phyloP scores from a whole-genome alignment of 805 yeast genomes.

The Nakazawaea anatomiae region DNA sequence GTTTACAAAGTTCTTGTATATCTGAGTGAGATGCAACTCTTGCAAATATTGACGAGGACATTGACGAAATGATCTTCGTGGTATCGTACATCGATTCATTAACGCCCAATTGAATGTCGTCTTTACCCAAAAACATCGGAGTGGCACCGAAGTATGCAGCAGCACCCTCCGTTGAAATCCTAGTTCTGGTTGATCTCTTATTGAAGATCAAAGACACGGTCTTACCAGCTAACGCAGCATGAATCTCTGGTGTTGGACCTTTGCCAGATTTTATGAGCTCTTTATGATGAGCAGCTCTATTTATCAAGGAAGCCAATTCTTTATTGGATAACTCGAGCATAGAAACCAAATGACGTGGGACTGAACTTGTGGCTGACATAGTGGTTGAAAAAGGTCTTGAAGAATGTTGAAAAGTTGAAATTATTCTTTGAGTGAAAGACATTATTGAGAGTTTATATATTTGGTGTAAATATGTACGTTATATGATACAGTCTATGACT shows the following conservation, averaged over 20 bases:
- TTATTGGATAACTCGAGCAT: constrained; percentile 70
- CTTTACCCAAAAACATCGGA: constrained; percentile 94
- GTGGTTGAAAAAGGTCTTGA: constrained; percentile 20
- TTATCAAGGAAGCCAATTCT: constrained; percentile 68
- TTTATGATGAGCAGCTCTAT: constrained; percentile 69
- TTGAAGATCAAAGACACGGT: constrained; percentile 79
- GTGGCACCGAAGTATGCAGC: constrained; percentile 89
- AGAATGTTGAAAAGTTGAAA: not conserved
- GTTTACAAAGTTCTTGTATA: constrained; percentile 67
- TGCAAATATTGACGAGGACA: constrained; percentile 97
- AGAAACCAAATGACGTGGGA: constrained; percentile 68
- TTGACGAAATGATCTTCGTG: constrained; percentile 82
- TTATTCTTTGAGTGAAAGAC: not conserved
- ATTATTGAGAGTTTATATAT: not conserved
- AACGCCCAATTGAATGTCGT: constrained; percentile 94
- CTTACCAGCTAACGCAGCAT: constrained; percentile 64
- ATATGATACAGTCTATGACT: too few species aligned
- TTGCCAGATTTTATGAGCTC: constrained; percentile 51
- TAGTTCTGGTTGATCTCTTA: constrained; percentile 92
- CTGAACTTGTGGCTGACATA: not conserved
- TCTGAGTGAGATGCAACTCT: constrained; percentile 85
- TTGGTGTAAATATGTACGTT: not conserved
- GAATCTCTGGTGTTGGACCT: constrained; percentile 27
- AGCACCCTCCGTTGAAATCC: constrained; percentile 93
- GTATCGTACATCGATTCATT: constrained; percentile 91